phyloP scores from a whole-genome alignment of 1,284 basidiomycete species.

The Sanghuangporus weigelae region DNA sequence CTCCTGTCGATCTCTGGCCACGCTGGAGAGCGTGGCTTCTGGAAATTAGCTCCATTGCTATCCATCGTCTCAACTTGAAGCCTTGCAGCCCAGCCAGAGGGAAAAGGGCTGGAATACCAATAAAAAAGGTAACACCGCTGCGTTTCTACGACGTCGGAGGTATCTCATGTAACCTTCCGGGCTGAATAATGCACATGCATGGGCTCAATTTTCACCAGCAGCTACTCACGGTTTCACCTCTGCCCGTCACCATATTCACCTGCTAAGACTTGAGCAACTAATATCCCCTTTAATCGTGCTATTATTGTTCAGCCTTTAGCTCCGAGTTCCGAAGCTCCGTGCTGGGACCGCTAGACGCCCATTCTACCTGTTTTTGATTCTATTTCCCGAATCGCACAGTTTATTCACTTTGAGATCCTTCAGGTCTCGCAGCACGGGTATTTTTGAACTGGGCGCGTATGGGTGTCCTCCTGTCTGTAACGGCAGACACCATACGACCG shows the following conservation, averaged over 20 bases:
- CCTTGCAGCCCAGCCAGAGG: neutral
- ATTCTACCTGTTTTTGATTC: neutral
- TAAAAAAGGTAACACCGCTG: neutral
- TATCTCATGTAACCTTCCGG: neutral
- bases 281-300: neutral
- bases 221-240: neutral
- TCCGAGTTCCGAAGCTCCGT: neutral
- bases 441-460: neutral
- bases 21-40: neutral
- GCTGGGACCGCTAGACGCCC: neutral
- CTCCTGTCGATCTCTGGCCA: neutral
- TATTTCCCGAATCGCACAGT: neutral
- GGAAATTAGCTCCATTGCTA: neutral
- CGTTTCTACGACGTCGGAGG: neutral
- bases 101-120: neutral
- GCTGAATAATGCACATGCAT: neutral
- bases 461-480: neutral
- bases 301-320: neutral
- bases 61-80: neutral
- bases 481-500: neutral
- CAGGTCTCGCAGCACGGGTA: neutral
- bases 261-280: neutral
- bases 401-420: neutral
- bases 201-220: too few species aligned
- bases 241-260: neutral